Evolutionary conservation across 495 filamentous ascomycete species (phyloP).

Genomic region (Articulospora tetracladia): DNA sequence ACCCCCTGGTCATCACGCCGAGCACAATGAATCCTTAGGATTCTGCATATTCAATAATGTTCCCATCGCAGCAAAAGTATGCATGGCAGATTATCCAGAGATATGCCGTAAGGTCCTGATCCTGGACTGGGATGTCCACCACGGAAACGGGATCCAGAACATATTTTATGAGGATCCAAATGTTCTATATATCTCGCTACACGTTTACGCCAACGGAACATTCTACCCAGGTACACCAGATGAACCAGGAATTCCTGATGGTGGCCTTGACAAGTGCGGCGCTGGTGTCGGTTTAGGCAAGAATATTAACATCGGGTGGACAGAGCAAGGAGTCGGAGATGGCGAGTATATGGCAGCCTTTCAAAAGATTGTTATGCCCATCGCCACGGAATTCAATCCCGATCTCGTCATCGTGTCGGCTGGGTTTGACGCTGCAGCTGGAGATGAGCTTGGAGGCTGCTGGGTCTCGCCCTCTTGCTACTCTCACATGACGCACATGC

Average conservation of each 20-base stretch:
- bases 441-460: conserved; percentile 88
- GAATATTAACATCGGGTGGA: conserved; percentile 96
- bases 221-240: conserved; percentile 84
- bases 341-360: conserved; percentile 96
- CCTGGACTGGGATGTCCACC: conserved; percentile 87
- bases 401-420: conserved; percentile 95
- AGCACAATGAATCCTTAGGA: conserved; percentile 76
- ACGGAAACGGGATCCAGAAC: conserved; percentile 95
- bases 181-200: conserved; percentile 93
- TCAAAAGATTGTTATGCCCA: conserved; percentile 95
- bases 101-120: conserved; percentile 84
- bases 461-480: conserved; percentile 89
- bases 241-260: conserved; percentile 51
- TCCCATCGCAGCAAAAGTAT: conserved; percentile 79
- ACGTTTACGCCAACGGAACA: conserved; percentile 73
- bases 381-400: conserved; percentile 86
- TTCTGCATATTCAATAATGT: conserved; percentile 99
- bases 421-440: conserved; percentile 92
- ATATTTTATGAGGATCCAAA: conserved; percentile 94
- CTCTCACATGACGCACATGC: conserved; percentile 98
- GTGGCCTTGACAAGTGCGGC: conserved; percentile 74
- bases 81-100: conserved; percentile 70
- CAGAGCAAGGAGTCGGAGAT: conserved; percentile 88
- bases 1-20: conserved; percentile 94
- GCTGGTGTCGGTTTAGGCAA: conserved; percentile 70